These are phyloP conservation scores for Craterostigma plantagineum DNA, from an alignment of 257 asterid genomes.

Conservation along the genomic window DNA sequence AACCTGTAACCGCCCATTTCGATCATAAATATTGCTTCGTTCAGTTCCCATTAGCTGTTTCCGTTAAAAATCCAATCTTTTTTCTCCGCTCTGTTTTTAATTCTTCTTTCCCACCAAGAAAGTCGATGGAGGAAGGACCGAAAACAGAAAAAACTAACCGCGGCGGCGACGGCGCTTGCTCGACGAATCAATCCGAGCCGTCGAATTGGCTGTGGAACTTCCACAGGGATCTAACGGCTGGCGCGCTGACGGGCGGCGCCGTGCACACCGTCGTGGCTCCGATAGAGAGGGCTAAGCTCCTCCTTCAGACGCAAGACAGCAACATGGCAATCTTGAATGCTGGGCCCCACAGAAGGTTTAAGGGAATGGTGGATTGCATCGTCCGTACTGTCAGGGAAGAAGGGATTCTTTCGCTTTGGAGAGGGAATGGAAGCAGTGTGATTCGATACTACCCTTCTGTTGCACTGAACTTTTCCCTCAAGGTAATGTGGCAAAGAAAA, in stretches of 20 bases:
- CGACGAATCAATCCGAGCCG: conserved; percentile 15
- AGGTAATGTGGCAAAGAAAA: conserved; percentile 25
- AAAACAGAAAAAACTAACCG: too few relatives aligned
- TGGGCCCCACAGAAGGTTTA: conserved; percentile 64
- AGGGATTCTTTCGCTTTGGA: conserved; percentile 79
- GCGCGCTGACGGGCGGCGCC: conserved; percentile 89
- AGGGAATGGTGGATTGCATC: conserved; percentile 89
- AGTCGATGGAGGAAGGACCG: too few relatives aligned
- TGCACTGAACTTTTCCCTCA: conserved; percentile 91
- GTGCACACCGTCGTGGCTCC: conserved; percentile 98
- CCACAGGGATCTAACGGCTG: conserved; percentile 77
- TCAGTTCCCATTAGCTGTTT: too few relatives aligned
- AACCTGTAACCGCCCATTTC: too few relatives aligned
- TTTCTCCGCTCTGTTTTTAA: too few relatives aligned
- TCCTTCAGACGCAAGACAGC: conserved; percentile 96
- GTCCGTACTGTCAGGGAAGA: conserved; percentile 66
- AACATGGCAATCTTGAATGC: conserved; percentile 58
- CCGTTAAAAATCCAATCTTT: too few relatives aligned
- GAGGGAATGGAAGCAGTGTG: conserved; percentile 97
- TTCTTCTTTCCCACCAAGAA: too few relatives aligned
- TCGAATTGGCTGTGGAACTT: conserved; percentile 37
- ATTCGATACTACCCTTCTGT: conserved; percentile 92
- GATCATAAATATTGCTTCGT: too few relatives aligned
- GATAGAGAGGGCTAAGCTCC: conserved; percentile 84
- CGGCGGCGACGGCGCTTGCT: conserved; percentile 8